Percentiles rank a stretch among this genome's conserved stretches.
Conservation (phyloP, 768 basidiomycete species). For the Chalciporus chontae region DNA sequence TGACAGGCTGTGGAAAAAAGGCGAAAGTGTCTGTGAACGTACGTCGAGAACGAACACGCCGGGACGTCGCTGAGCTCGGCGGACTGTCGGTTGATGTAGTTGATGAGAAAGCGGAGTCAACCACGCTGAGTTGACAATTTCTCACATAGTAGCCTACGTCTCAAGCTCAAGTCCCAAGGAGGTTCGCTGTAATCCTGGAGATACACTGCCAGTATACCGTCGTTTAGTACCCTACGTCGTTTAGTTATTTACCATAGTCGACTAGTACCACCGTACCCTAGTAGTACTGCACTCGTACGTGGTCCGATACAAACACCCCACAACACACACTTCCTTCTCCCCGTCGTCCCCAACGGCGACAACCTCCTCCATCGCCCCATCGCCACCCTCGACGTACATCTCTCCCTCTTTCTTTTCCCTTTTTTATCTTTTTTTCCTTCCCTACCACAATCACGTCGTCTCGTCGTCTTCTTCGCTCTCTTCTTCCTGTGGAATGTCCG, state of each 20-base stretch:
- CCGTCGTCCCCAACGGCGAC: conserved; percentile 30
- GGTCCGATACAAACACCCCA: too few species aligned
- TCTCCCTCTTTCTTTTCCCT: conserved; percentile 5
- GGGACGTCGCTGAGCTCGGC: conserved; percentile 36
- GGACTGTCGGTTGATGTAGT: conserved; percentile 29
- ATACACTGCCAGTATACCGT: too few species aligned
- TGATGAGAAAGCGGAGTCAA: conserved; percentile 18
- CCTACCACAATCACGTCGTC: conserved; percentile 4
- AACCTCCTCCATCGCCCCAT: conserved; percentile 10
- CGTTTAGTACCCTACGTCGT: too few species aligned
- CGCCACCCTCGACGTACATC: conserved; percentile 1
- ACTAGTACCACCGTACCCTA: too few species aligned
- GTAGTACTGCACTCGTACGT: too few species aligned
- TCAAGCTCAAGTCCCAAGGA: too few species aligned
- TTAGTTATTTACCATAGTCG: too few species aligned
- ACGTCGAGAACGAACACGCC: conserved; percentile 19
- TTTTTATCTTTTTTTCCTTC: conserved; percentile 12
- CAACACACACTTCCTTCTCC: too few species aligned
- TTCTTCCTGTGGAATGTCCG: conserved; percentile 40
- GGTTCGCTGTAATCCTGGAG: too few species aligned
- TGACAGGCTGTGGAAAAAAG: conserved; percentile 1
- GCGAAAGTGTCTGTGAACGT: conserved; percentile 21
- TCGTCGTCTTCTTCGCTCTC: conserved; percentile 34
- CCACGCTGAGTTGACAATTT: conserved; percentile 27
- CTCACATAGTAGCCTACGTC: too few species aligned